Evolutionary conservation across 139 green algal species (phyloP), one percentile per base, ranked within the genome.

Genomic region (Eudorina sp.): DNA sequence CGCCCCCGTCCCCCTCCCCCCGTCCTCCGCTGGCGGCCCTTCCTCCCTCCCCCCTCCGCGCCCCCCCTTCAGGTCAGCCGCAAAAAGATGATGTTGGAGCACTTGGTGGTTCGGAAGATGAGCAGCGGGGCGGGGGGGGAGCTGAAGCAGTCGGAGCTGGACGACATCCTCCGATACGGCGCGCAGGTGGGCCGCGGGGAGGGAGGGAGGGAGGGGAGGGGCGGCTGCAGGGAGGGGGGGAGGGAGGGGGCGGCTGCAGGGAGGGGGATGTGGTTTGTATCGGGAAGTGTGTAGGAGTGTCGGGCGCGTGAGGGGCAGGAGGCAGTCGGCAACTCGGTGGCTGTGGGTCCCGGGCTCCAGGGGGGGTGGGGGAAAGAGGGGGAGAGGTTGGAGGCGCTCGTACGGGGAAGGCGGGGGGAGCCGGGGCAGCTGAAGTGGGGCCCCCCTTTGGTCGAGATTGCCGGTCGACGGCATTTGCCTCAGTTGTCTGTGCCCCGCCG

Each of bases 31-130:
- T 66, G 14, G 5, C 55, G 14, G 4, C 55, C 55, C 55, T 66
- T 66, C n/a, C n/a, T 66, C 23, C 55, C 55, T 31, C 75, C 75
- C 34, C 75, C 46, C 29, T 21, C 29, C 14, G 25, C 58, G 18
- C 27, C 62, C 38, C 8, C 41, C 29, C 73, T 98, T 91, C 95
- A 98, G 93, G 85, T 94, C 18, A 60, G 89, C 4, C 93, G 91
- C 64, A 96, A 97, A 90, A 98, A 99, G 94, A 89, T 98, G 91
- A 86, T 98, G 34, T 88, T 99, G 82, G 95, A 98, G 90, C 95
- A 98, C 69, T 79, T 98, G 90, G 96, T 98, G 46, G 94, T 98
- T 66, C 88, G 91, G 43, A 95, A 95, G 84, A 91, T 95, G 90
- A 84, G 84, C 69, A 55, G 48, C 14, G 55, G 70, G 18, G 38